phyloP scores from a whole-genome alignment of 768 basidiomycete genomes.

The Tulasnella sp. region DNA sequence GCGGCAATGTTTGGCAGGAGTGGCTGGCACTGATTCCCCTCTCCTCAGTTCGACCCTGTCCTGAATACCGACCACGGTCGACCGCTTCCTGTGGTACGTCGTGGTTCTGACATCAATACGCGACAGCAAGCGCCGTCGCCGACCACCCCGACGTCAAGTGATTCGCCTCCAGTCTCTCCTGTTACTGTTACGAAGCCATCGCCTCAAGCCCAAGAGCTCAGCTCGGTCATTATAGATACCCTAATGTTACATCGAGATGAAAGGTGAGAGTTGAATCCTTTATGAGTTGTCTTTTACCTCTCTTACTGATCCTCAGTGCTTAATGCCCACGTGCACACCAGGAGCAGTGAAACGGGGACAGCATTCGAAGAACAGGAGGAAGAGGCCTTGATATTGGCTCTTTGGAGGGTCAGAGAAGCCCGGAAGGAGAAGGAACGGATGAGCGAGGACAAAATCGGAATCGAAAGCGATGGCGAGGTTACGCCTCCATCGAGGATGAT shows the following conservation, averaged over 20 bases:
- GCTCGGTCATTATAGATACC: neutral
- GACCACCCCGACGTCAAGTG: neutral
- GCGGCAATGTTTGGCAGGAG: neutral
- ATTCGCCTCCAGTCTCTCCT: neutral
- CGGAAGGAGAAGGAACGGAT: neutral
- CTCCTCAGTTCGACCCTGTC: neutral
- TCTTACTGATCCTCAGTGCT: neutral
- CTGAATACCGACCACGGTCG: neutral
- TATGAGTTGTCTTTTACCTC: neutral
- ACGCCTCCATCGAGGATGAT: neutral
- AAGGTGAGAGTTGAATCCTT: neutral
- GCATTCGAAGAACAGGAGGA: neutral
- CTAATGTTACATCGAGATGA: neutral
- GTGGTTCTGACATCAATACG: neutral
- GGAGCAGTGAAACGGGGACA: neutral
- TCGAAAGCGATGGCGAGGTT: neutral
- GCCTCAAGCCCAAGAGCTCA: neutral
- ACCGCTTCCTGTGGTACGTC: neutral
- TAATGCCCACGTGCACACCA: neutral
- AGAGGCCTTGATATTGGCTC: neutral
- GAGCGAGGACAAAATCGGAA: neutral
- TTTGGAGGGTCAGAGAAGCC: neutral
- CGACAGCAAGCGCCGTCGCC: neutral
- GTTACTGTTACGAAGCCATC: neutral
- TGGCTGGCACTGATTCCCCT: neutral